Evolutionary conservation across 345 rosid species (phyloP).

Genomic region (Noccaea caerulescens): DNA sequence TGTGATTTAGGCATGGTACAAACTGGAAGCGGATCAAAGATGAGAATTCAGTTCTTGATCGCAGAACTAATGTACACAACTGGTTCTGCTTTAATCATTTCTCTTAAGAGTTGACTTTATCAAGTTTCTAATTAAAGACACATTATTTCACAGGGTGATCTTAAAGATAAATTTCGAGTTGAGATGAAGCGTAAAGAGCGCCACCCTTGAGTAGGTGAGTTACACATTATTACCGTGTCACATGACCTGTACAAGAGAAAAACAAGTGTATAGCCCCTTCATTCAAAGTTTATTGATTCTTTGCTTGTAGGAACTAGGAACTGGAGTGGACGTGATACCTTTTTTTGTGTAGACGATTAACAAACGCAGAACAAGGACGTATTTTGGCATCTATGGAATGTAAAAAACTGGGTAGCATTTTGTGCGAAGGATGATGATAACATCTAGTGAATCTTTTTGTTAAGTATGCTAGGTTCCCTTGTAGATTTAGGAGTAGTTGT

Average conservation of each 20-base stretch:
- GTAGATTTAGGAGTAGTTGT: background rate
- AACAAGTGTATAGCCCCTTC: background rate
- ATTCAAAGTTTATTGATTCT: background rate
- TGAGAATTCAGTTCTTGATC: conserved; percentile 27
- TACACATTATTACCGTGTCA: background rate
- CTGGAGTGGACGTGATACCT: conserved; percentile 3
- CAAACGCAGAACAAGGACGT: background rate
- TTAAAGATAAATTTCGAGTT: conserved; percentile 44
- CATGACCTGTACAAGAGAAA: conserved; percentile 5
- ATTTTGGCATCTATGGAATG: conserved; percentile 16
- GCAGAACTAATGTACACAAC: conserved; percentile 42
- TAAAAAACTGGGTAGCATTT: conserved; percentile 19
- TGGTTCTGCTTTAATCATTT: conserved; percentile 23
- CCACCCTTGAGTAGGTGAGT: conserved; percentile 34
- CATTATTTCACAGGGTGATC: conserved; percentile 36
- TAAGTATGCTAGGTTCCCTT: conserved; percentile 2
- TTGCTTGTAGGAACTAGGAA: conserved; percentile 32
- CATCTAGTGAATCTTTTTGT: background rate
- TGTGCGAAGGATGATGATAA: background rate
- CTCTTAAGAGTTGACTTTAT: conserved; percentile 4
- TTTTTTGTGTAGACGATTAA: conserved; percentile 18
- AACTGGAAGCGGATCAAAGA: conserved; percentile 45
- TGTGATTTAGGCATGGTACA: conserved; percentile 43
- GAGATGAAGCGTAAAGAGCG: conserved; percentile 42
- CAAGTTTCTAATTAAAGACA: conserved; percentile 20